Base-by-base conservation (phyloP, 2,329 filamentous ascomycete genomes). In the Blastomyces silverae region DNA sequence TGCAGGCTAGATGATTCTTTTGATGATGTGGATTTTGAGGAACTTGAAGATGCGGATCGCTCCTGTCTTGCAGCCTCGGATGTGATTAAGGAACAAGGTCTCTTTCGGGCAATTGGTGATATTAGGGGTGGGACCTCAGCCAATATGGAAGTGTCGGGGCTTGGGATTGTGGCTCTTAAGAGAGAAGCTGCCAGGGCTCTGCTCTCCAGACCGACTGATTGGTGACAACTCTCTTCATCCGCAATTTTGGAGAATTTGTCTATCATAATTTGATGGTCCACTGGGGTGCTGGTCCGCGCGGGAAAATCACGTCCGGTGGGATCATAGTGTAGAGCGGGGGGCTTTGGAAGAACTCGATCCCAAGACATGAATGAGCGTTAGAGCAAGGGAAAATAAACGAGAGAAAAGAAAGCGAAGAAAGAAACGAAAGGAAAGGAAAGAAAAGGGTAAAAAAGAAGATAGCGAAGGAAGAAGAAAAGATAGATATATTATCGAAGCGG, bases 341-440 rank as follows among this genome's bases (percentile, higher is more conserved):
- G 78, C 64, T 75, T 75, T 65, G 79, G 79, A 44, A 81, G 77
- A 64, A 80, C 77, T 76, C 79, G 78, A 71, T 81, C 78, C 73
- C 77, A 80, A 77, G 78, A 80, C 77, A 80, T 80, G 66, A 69
- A 68, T 64, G 67, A 64, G 48, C 61, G 44, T 53, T 52, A 52
- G 66, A 39, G 66, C 64, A 61, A 61, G 25, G 31, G 42, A 34
- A 58, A 56, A 46, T 25, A 39, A 59, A 59, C 52, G 46, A 66
- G 48, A 59, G 28, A 57, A 53, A 64, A 56, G 55, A 55, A 56
- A 25, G 17, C 37, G 63, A 28, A 17, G 22, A 22, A 61, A 55
- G 28, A 53, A 52, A 53, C 11, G 37, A 52, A 25, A 25, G 46
- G 8, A 50, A 25, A 65, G 20, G 28, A 61, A 64, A 52, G 28